Percentiles rank a stretch among this genome's conserved stretches.
Conservation (phyloP, 2,329 filamentous ascomycete genomes). For the Alternaria angustiovoidea region DNA sequence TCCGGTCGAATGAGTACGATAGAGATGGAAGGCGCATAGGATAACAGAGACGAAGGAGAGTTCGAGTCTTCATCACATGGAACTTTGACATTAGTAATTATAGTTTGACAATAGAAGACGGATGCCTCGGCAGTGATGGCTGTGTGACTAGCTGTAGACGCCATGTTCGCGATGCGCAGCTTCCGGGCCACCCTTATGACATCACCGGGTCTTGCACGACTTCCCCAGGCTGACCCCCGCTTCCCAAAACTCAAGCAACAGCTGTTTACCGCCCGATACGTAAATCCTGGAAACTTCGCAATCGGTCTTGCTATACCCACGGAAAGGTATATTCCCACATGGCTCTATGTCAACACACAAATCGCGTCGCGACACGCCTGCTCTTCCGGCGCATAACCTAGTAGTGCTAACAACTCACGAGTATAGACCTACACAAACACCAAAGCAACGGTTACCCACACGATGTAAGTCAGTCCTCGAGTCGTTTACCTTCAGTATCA, state of each 20-base stretch:
- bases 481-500: slow-evolving; percentile 20
- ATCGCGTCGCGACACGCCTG: slow-evolving; percentile 19
- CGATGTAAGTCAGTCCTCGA: slow-evolving; percentile 44
- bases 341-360: background rate
- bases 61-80: background rate
- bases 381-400: slow-evolving; percentile 10
- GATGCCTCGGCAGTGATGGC: slow-evolving; percentile 9
- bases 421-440: slow-evolving; percentile 26
- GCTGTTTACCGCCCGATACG: slow-evolving; percentile 23
- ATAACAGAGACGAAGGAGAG: background rate
- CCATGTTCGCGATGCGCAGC: slow-evolving; percentile 12
- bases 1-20: background rate
- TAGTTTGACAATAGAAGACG: background rate
- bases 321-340: slow-evolving; percentile 19
- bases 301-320: slow-evolving; percentile 1
- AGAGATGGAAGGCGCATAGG: background rate
- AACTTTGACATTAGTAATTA: background rate
- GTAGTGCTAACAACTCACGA: slow-evolving; percentile 35
- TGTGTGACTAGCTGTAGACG: slow-evolving; percentile 9
- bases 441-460: slow-evolving; percentile 13
- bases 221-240: slow-evolving; percentile 25
- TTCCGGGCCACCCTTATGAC: slow-evolving; percentile 31
- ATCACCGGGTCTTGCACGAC: slow-evolving; percentile 28
- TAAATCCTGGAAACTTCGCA: slow-evolving; percentile 5
- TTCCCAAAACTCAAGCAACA: slow-evolving; percentile 26